Evolutionary conservation across 306 rosid species (phyloP).

Genomic region (Senna siamea): DNA sequence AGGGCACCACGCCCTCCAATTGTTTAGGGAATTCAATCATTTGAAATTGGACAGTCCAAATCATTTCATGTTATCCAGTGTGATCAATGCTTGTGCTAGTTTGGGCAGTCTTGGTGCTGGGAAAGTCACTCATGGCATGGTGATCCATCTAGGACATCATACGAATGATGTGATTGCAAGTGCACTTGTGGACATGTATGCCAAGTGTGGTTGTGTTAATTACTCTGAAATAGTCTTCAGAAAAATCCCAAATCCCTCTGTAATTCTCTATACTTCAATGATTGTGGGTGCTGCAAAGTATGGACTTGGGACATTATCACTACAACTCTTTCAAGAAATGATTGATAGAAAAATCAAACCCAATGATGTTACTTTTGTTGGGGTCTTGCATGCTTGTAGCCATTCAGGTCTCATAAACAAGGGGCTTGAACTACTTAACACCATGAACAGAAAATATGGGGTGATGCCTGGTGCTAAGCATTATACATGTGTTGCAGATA

Average conservation of each 20-base stretch:
- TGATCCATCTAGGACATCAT: conserved; percentile 58
- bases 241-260: conserved; percentile 60
- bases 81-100: conserved; percentile 75
- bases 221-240: conserved; percentile 67
- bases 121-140: conserved; percentile 67
- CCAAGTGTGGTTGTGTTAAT: conserved; percentile 72
- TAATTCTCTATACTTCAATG: conserved; percentile 77
- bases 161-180: conserved; percentile 64
- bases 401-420: conserved; percentile 82
- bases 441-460: conserved; percentile 67
- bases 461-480: conserved; percentile 70
- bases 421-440: conserved; percentile 63
- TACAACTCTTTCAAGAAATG: conserved; percentile 76
- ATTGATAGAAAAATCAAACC: conserved; percentile 61
- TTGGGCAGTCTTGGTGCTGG: conserved; percentile 71
- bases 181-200: conserved; percentile 90
- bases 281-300: conserved; percentile 84
- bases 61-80: conserved; percentile 77
- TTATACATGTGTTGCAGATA: conserved; percentile 73
- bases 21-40: conserved; percentile 58
- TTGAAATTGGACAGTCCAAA: conserved; percentile 51
- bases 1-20: conserved; percentile 58
- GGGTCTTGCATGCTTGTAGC: conserved; percentile 85
- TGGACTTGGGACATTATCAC: conserved; percentile 73
- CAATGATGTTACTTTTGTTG: conserved; percentile 75